Evolutionary conservation across 768 basidiomycete genomes (phyloP), one percentile per base, ranked within the genome.

Genomic region (Agaricus subrufescens): DNA sequence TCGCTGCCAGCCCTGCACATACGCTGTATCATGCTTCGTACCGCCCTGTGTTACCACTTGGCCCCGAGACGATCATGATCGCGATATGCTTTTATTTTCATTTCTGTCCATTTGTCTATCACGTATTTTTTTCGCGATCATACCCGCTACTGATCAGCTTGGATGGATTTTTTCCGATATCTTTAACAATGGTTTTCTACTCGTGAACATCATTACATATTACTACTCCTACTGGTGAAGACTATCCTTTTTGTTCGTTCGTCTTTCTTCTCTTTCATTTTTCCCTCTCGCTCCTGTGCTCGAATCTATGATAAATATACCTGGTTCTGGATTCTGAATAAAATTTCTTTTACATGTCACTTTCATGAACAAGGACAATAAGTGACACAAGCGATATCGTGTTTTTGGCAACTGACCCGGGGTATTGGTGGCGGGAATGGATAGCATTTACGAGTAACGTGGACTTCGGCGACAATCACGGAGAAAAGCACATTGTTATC

Each of bases 31-130:
- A 73, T 76, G 82, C 80, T 73, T 78, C 83, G 81, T 84, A 81
- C 81, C 79, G 84, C 78, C 80, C 69, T 72, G 78, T 69, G 66
- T 63, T 59, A 63, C 58, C 65, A 58, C 76, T 74, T 78, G 78
- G 74, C 83, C 80, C 79, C 71, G 84, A 71, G 82, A 84, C 80
- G 83, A 75, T 78, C 82, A 77, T 81, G 78, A 78, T 77, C 84
- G 75, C 79, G 78, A 76, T 67, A 70, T 79, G 75, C 74, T 68
- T 63, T 69, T 62, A 60, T 63, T 58, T 58, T 62, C 47, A 61
- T 58, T 56, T 57, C 38, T 62, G 58, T 57, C 62, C 60, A 59
- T 56, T 56, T 58, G 60, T 58, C 52, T 55, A 57, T 59, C 59
- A 58, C 58, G 46, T 51, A 56, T 52, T 29, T 58, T 57, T 34